Percentiles rank a stretch among this genome's conserved stretches.
Evolutionary conservation across 2,329 filamentous ascomycete genomes (phyloP).

Genomic region (Emydomyces testavorans): DNA sequence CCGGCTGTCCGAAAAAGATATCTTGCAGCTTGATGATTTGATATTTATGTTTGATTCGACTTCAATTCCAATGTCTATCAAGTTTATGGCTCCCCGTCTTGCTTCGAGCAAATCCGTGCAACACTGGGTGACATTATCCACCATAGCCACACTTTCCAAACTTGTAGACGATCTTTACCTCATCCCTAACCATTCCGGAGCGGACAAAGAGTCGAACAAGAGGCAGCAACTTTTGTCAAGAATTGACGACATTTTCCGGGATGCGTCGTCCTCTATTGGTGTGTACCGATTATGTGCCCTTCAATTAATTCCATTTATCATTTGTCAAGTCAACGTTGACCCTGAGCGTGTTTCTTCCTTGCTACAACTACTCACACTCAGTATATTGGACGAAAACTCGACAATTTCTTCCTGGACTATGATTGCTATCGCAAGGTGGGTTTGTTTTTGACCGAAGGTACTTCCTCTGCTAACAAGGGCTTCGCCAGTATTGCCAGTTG

Average conservation of each 20-base stretch:
- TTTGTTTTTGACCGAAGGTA: constrained; percentile 11
- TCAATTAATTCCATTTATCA: constrained; percentile 43
- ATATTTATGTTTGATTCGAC: constrained; percentile 37
- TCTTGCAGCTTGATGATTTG: constrained; percentile 68
- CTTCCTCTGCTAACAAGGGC: constrained; percentile 2
- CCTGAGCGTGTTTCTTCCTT: constrained; percentile 45
- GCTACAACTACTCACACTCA: constrained; percentile 47
- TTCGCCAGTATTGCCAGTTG: constrained; percentile 26
- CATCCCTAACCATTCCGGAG: constrained; percentile 8
- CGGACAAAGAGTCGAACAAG: constrained; percentile 22
- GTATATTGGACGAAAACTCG: constrained; percentile 58
- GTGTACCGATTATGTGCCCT: constrained; percentile 39
- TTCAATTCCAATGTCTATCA: constrained; percentile 27
- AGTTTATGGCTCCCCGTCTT: constrained; percentile 28
- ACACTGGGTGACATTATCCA: constrained; percentile 32
- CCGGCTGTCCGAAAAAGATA: constrained; percentile 55
- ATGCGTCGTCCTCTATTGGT: constrained; percentile 29
- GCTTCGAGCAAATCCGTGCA: constrained; percentile 29
- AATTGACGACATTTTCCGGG: constrained; percentile 28
- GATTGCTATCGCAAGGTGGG: constrained; percentile 66
- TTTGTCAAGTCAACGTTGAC: constrained; percentile 38
- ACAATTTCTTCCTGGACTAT: constrained; percentile 67
- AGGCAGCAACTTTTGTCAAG: constrained; percentile 29
- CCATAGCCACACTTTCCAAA: constrained; percentile 32
- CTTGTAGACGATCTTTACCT: constrained; percentile 24